Percentiles rank a stretch among this genome's conserved stretches.
These are phyloP conservation scores for Solanum acaule DNA, from an alignment of 257 asterid species.

Conservation along the genomic window DNA sequence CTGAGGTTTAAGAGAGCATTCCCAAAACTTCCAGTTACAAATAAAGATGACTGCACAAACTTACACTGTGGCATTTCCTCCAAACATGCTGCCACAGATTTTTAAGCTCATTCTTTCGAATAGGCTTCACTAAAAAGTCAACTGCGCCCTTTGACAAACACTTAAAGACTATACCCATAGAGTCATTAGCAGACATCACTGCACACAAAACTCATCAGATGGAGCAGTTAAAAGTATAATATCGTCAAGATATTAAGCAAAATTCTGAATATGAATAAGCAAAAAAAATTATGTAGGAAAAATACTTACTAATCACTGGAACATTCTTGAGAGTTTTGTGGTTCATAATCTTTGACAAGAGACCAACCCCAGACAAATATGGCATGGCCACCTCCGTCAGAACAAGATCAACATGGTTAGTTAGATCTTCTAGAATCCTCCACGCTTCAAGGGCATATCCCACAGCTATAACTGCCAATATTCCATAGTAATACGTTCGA, in stretches of 20 bases:
- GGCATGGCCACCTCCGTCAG: constrained; percentile 42
- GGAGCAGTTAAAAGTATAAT: constrained; percentile 13
- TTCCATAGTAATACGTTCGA: neutral
- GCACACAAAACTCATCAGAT: constrained; percentile 16
- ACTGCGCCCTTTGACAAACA: constrained; percentile 21
- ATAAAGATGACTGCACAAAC: constrained; percentile 5
- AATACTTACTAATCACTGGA: constrained; percentile 37
- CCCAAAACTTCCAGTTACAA: neutral
- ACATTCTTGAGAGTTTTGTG: constrained; percentile 37
- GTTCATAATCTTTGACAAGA: constrained; percentile 32
- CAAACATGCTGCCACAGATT: constrained; percentile 37
- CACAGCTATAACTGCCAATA: constrained; percentile 30
- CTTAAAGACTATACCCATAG: constrained; percentile 18
- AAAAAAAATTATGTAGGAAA: neutral
- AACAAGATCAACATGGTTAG: constrained; percentile 32
- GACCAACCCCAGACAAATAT: constrained; percentile 29
- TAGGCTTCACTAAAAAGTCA: constrained; percentile 25
- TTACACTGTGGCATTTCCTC: constrained; percentile 27
- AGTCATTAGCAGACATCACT: constrained; percentile 29
- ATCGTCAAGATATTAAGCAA: neutral
- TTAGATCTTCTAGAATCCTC: constrained; percentile 27
- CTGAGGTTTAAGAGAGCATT: neutral
- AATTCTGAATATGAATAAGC: neutral
- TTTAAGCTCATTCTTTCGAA: constrained; percentile 22
- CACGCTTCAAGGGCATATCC: constrained; percentile 40